Evolutionary conservation across 306 rosid species (phyloP), one percentile per base, ranked within the genome.

Genomic region (Neltuma alba): DNA sequence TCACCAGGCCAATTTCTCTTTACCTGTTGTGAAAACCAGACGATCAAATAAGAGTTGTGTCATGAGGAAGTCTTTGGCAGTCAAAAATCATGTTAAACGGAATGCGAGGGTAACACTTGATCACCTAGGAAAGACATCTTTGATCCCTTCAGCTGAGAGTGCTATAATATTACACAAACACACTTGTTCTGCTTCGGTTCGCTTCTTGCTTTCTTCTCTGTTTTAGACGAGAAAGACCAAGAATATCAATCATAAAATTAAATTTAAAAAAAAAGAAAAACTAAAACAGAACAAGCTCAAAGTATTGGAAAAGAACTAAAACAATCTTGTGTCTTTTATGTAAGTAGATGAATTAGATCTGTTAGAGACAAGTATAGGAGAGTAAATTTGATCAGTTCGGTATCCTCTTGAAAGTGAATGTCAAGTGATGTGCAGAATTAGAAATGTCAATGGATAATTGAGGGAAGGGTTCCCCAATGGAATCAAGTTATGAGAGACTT

Each of bases 151-250:
- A 34, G 75, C 66, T 82, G 28, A 77, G n/a, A n/a, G n/a, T n/a
- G n/a, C n/a, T n/a, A n/a, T n/a, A n/a, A n/a, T n/a, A n/a, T n/a
- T n/a, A n/a, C n/a, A n/a, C n/a, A n/a, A n/a, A n/a, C n/a, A n/a
- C n/a, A n/a, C n/a, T n/a, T n/a, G n/a, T n/a, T n/a, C n/a, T n/a
- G n/a, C n/a, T n/a, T n/a, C n/a, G n/a, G n/a, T n/a, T n/a, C n/a
- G n/a, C n/a, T n/a, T n/a, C 84, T 82, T 27, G 86, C 86, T 86
- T 92, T 92, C 91, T 92, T 94, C 77, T 90, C 98, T 94, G 97
- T 68, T 54, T 70, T 36, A 84, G 37, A 45, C 13, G 44, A 68
- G 62, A 73, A 37, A 31, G 69, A n/a, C 65, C 37, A 66, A 37
- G 12, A 72, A 76, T 9, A 48, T 66, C 72, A 6, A 47, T 9